Evolutionary conservation across 345 rosid genomes (phyloP), one percentile per base, ranked within the genome.

Genomic region (Erucastrum elatum): DNA sequence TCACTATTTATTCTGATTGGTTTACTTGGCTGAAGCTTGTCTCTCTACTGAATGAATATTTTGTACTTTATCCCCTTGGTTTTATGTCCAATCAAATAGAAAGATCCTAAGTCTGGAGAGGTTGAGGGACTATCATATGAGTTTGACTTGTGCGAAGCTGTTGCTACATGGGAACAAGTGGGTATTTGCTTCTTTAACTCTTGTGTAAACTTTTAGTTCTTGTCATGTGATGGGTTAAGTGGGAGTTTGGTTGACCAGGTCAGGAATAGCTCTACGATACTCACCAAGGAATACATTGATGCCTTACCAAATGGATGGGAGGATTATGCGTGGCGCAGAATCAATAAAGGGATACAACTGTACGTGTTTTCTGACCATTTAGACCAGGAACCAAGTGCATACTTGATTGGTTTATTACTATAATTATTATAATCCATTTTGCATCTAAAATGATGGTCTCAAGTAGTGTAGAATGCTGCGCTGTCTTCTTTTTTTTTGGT

Each of bases 261-360:
- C 81, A 85, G 94, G 79, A 91, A 91, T 85, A 96, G 94, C 78
- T 88, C 96, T 53, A 96, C 96, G 0, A 85, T 93, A 82, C 94
- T 96, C 71, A 91, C 98, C 16, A 87, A 82, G 89, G 97, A 96
- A 70, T 96, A 85, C 85, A 90, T 93, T 78, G 95, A 90, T 84
- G 88, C 96, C 84, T 84, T 93, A 61, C 96, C 94, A 37, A 90
- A 89, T 84, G 99, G 95, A 69, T 96, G 98, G 99, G 90, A 93
- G 84, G 98, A 93, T 55, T 93, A 91, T 71, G 98, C 98, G 0
- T 96, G 99, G 99, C 98, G 81, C 53, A 86, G 96, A 84, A 91
- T 96, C 82, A 96, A 96, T 80, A 93, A 91, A 81, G 98, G 97
- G 84, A 82, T 87, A 49, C 90, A 74, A 31, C 92, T 93, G 97